phyloP scores from a whole-genome alignment of 1,284 basidiomycete genomes.

The Leccinum holopus region DNA sequence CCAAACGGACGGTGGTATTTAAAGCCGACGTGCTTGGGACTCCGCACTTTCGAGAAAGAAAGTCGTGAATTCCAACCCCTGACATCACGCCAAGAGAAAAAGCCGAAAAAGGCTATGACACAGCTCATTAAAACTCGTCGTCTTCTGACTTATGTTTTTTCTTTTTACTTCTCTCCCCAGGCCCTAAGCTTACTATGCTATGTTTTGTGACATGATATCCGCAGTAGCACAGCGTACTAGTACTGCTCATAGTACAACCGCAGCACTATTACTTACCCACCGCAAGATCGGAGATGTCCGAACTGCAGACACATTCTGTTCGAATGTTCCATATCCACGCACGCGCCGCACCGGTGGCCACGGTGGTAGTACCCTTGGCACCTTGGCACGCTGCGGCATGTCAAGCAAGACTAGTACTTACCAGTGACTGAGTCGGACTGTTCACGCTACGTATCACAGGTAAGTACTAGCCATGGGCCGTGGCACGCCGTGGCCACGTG shows the following conservation, averaged over 20 bases:
- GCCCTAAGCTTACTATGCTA: neutral
- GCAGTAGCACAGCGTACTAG: neutral
- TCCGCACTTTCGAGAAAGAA: conserved; percentile 7
- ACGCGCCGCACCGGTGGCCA: conserved; percentile 13
- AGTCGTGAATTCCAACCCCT: neutral
- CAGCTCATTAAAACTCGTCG: neutral
- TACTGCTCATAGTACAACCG: neutral
- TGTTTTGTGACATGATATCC: neutral
- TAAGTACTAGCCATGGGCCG: no score
- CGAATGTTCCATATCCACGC: conserved; percentile 29
- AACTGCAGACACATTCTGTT: conserved; percentile 20
- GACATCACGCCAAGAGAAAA: conserved; percentile 2
- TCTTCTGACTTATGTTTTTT: neutral
- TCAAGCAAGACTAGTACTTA: neutral
- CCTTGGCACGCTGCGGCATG: neutral
- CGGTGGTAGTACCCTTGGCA: neutral
- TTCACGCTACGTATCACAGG: neutral
- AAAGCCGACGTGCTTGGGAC: neutral
- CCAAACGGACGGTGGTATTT: conserved; percentile 12
- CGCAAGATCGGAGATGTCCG: conserved; percentile 21
- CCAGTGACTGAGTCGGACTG: neutral
- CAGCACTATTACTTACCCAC: neutral
- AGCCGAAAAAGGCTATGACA: conserved; percentile 14
- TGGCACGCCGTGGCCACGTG: neutral
- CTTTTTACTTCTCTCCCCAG: neutral